Base-by-base conservation (phyloP, 192 early-diverging fungal genomes). In the Diversispora epigaea region DNA sequence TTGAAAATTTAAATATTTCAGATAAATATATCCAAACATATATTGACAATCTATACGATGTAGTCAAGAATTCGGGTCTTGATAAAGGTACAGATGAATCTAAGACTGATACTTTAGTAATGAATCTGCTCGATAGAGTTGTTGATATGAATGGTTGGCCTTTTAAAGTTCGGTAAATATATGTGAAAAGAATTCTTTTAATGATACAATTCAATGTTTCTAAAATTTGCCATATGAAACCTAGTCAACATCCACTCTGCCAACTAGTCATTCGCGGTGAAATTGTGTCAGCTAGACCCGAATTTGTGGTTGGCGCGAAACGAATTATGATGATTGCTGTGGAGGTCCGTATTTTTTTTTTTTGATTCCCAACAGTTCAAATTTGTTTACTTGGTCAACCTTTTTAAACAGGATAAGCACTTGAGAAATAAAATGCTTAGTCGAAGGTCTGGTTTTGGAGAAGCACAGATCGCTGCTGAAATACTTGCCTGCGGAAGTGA, bases 51-150 rank as follows among this genome's bases (percentile, higher is more conserved):
- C 63, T 65, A 32, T 32, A 65, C 63, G 39, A 32, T 39, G 32
- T 65, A 17, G 63, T 65, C 25, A 65, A 10, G 63, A 65, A 65
- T 65, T 10, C 32, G 39, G 25, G 63, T 65, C 25, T 65, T 25
- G 63, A 65, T 44, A 65, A 39, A 65, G 43, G 32, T 32, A 65
- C 63, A 39, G 63, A 65, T 43, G 63, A 65, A 65, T 65, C 63
- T 9, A 60, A 60, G 25, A 60, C 57, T 22, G 57, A 60, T 60
- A 10, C 57, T 10, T 60, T 60, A 60, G 63, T 65, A 65, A 65
- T 8, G 25, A 10, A 65, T 65, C 9, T 65, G 43, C 39, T 65
- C 9, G 39, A 9, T 44, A 9, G 43, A 9, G 4, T 65, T 65
- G 43, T n/a, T 43, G n/a, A 65, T 39, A 39, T 65, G 6, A 32